Conservation (phyloP, 2,329 filamentous ascomycete genomes). For the Pseudogymnoascus sp. region DNA sequence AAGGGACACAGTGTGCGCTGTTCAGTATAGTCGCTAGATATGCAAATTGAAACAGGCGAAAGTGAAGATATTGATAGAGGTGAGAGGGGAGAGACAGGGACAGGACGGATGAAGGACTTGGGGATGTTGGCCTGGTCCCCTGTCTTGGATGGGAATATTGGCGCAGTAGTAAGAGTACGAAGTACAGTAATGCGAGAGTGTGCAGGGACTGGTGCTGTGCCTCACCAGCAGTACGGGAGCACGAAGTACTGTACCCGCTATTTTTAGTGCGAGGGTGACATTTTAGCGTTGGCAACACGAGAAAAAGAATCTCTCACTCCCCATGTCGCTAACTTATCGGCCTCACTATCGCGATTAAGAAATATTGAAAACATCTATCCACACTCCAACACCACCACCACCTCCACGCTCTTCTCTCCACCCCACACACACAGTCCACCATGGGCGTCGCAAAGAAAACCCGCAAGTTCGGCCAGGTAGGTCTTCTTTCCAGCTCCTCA, state of each 20-base stretch:
- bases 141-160: neutral
- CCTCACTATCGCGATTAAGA: slow-evolving; percentile 9
- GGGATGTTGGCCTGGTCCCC: neutral
- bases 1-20: neutral
- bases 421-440: neutral
- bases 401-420: neutral
- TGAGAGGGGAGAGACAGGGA: neutral
- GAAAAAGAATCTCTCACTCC: neutral
- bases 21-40: neutral
- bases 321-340: slow-evolving; percentile 5
- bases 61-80: neutral
- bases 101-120: neutral
- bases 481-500: slow-evolving; percentile 24
- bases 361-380: slow-evolving; percentile 1
- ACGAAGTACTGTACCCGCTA: neutral
- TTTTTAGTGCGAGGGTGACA: slow-evolving; percentile 7
- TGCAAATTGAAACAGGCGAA: neutral
- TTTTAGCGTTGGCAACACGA: slow-evolving; percentile 3
- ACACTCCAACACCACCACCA: neutral
- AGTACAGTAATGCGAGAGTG: neutral
- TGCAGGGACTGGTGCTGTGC: neutral
- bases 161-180: neutral
- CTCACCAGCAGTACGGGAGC: neutral
- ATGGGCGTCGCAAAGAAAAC: slow-evolving; percentile 91
- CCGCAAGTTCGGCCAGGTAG: slow-evolving; percentile 73